Base-by-base conservation (phyloP, 2,329 filamentous ascomycete genomes). In the Allantophomopsis cytisporea region DNA sequence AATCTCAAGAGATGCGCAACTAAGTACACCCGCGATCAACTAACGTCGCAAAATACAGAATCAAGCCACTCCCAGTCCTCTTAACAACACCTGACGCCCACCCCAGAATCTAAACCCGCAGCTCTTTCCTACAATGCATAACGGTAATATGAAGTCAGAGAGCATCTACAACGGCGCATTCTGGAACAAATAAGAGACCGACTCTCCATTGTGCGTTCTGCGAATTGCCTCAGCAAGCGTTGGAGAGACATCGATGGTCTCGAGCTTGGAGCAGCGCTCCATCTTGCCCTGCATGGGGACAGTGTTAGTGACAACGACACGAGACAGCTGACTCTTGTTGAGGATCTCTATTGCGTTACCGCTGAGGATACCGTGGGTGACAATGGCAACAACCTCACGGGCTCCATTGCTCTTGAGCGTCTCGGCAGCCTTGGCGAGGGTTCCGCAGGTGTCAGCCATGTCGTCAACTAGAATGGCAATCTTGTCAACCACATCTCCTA, bases 401-500 rank as follows among this genome's bases (percentile, higher is more conserved):
- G 91, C 89, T 23, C 86, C 85, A 54, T 95, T 81, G 51, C 85
- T 73, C 59, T 89, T 84, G 39, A 96, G 75, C 0, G 88, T 89
- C 41, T 85, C 80, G 13, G 89, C 91, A 2, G 88, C 91, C 65
- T 96, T 96, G 59, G 71, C 76, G 11, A 83, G 67, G 2, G 86
- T 94, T 49, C 87, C 87, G 59, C 88, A 95, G 4, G 89, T 95
- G 57, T 96, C 89, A 23, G 88, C 88, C 86, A 96, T 95, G 58
- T 96, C 89, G 58, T 96, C 89, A 36, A 98, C 89, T 37, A 98
- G 78, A 55, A 98, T 95, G 43, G 89, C 89, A 21, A 89, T 80
- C 65, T 91, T 91, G 63, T 84, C 83, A 49, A 78, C 73, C 36
- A 96, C 91, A 48, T 93, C 87, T 49, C 91, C 91, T 38, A 96